Percentiles rank a stretch among this genome's conserved stretches.
phyloP scores from a whole-genome alignment of 225 moss, liverwort and hornwort species.

The Neckera pumila region DNA sequence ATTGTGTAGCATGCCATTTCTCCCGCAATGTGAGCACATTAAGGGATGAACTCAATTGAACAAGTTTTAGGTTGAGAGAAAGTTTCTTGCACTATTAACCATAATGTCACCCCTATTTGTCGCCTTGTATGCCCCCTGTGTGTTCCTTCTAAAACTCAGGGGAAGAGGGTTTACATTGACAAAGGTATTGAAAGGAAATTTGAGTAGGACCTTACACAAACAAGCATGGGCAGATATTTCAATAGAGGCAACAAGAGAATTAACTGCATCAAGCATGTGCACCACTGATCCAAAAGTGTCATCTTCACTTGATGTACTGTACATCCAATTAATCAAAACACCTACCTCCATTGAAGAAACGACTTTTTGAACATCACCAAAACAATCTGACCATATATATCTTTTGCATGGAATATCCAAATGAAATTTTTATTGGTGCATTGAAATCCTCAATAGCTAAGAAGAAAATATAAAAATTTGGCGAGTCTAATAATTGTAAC shows the following conservation, averaged over 20 bases:
- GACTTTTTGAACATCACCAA: too few relatives aligned
- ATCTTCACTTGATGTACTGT: fast-evolving
- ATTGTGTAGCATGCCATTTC: background rate
- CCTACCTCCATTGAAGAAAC: background rate
- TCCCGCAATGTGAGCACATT: background rate
- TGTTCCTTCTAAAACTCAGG: background rate
- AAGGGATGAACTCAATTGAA: background rate
- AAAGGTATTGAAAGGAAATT: background rate
- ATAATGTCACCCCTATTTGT: too few relatives aligned
- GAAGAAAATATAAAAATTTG: background rate
- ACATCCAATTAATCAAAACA: background rate
- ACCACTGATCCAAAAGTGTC: background rate
- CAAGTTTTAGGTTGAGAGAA: background rate
- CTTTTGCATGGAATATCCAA: background rate
- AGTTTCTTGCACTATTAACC: background rate
- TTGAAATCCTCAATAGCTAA: background rate
- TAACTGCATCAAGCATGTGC: background rate
- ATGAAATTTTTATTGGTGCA: background rate
- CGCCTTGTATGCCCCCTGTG: background rate
- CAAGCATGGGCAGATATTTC: background rate
- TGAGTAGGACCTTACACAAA: background rate
- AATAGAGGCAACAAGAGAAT: background rate
- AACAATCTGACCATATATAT: too few relatives aligned
- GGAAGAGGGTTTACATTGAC: background rate
- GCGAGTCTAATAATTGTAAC: background rate